Conservation (phyloP, 2,329 filamentous ascomycete genomes). For the Colletotrichum viniferum region DNA sequence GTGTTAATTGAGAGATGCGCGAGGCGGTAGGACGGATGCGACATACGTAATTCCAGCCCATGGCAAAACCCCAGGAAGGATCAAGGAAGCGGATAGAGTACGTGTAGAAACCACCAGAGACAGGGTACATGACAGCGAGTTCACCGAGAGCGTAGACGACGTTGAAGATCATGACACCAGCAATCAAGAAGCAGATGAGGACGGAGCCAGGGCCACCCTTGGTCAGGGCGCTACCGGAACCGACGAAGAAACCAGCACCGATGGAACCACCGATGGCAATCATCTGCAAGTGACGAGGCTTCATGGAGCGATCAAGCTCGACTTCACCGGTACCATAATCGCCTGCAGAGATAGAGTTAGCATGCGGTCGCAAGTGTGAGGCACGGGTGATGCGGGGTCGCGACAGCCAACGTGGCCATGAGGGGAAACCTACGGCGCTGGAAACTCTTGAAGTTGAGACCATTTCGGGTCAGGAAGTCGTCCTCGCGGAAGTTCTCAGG, state of each 20-base stretch:
- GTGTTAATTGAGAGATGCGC: neutral
- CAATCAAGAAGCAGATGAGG: constrained; percentile 57
- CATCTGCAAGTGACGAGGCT: constrained; percentile 65
- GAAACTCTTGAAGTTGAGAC: constrained; percentile 43
- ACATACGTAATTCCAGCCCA: constrained; percentile 52
- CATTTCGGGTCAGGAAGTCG: constrained; percentile 40
- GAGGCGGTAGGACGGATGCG: too few species aligned
- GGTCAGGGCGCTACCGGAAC: constrained; percentile 58
- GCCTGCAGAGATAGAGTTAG: neutral
- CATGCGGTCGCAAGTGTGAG: neutral
- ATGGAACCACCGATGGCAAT: constrained; percentile 67
- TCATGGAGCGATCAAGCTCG: constrained; percentile 53
- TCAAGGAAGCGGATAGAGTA: constrained; percentile 67
- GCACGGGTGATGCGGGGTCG: neutral
- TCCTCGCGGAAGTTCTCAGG: constrained; percentile 29
- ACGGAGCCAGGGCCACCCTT: constrained; percentile 52
- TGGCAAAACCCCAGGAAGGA: constrained; percentile 62
- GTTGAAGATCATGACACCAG: constrained; percentile 66
- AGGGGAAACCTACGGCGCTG: constrained; percentile 31
- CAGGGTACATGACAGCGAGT: constrained; percentile 64
- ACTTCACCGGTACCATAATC: constrained; percentile 17
- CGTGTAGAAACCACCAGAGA: constrained; percentile 67
- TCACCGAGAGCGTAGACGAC: constrained; percentile 66
- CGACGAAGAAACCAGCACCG: constrained; percentile 67
- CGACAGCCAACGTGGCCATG: neutral